phyloP scores from a whole-genome alignment of 257 asterid species.

The Rauvolfia tetraphylla region DNA sequence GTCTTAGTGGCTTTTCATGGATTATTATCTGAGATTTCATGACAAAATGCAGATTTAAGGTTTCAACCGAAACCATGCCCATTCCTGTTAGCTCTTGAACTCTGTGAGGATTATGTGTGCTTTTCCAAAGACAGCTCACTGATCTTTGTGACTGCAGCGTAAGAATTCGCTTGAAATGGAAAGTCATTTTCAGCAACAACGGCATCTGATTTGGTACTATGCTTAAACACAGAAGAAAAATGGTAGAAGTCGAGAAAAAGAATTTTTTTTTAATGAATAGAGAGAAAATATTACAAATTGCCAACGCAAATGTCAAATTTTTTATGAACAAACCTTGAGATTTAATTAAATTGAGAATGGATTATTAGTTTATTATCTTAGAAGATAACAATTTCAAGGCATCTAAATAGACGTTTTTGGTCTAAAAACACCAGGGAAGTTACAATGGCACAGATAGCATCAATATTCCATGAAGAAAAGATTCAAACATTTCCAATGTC shows the following conservation, averaged over 20 bases:
- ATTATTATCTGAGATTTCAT: background rate
- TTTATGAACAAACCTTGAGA: too few species aligned
- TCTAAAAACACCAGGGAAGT: background rate
- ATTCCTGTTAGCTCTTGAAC: background rate
- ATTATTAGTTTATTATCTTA: background rate
- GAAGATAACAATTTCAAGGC: background rate
- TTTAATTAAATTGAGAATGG: background rate
- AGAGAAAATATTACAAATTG: background rate
- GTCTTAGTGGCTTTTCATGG: background rate
- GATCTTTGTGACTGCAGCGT: background rate
- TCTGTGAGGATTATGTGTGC: background rate
- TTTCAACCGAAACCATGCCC: background rate
- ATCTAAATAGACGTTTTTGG: background rate
- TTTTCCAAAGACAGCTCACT: background rate
- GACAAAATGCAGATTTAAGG: background rate
- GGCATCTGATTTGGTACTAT: background rate
- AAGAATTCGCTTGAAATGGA: background rate
- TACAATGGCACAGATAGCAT: background rate
- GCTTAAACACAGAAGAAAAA: background rate
- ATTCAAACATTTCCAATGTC: background rate
- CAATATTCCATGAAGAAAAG: background rate
- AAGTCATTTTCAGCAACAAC: background rate
- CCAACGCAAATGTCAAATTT: background rate
- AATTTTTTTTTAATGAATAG: too few species aligned
- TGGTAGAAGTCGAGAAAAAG: too few species aligned